Percentiles rank a stretch among this genome's conserved stretches.
Conservation (phyloP, 257 asterid genomes). For the Salvia splendens region DNA sequence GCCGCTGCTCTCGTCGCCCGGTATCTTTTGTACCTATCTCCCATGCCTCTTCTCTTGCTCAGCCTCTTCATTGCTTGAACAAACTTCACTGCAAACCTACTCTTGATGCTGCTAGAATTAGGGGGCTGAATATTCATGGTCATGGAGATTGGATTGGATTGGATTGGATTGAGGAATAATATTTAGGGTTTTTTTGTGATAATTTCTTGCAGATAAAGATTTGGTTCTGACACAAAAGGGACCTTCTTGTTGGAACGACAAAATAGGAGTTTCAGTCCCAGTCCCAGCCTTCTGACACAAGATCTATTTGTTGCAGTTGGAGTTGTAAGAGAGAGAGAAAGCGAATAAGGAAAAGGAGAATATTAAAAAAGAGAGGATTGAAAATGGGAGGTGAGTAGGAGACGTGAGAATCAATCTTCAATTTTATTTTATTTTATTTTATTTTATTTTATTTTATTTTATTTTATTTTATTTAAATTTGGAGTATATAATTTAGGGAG, state of each 20-base stretch:
- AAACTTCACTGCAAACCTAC: constrained; percentile 56
- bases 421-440: neutral
- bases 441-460: neutral
- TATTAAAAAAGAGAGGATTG: constrained; percentile 46
- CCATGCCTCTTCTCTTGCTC: constrained; percentile 28
- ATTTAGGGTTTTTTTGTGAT: constrained; percentile 44
- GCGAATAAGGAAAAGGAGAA: constrained; percentile 43
- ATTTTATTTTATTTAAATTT: neutral
- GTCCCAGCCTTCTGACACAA: constrained; percentile 52
- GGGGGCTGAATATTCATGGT: constrained; percentile 6
- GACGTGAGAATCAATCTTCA: constrained; percentile 59
- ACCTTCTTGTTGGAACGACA: constrained; percentile 40
- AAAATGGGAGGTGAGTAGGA: constrained; percentile 63
- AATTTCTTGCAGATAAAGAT: constrained; percentile 36
- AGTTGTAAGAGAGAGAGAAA: constrained; percentile 32
- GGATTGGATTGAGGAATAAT: neutral
- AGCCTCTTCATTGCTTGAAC: constrained; percentile 54
- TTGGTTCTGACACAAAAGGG: constrained; percentile 78
- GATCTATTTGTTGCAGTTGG: no score
- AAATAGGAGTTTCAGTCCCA: constrained; percentile 40
- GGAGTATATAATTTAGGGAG: constrained; percentile 29
- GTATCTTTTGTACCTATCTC: constrained; percentile 32
- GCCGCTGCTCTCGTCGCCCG: constrained; percentile 55
- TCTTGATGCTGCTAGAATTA: constrained; percentile 47
- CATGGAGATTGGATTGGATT: constrained; percentile 26